Base-by-base conservation (phyloP, 352 stramenopile species). In the Phytophthora nicotianae region DNA sequence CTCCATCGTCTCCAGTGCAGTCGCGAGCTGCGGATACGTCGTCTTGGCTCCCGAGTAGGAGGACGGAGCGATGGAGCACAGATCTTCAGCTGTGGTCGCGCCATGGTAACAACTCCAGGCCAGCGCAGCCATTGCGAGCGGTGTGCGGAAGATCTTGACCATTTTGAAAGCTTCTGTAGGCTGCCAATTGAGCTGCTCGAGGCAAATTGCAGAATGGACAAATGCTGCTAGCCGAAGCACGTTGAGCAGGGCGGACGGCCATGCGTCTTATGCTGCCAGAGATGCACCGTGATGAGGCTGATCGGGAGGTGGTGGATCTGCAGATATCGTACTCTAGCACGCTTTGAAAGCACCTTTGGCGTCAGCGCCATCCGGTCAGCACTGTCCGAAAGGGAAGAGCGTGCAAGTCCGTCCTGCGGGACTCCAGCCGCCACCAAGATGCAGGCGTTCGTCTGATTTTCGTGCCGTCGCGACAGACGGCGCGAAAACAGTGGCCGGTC, bases 11-110 rank as follows among this genome's bases (percentile, higher is more conserved):
- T 68, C 47, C 19, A 88, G 23, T 27, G 79, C 79, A 8, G 38
- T 56, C 21, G 58, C 53, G 14, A 81, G 49, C 11, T 69, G 29
- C 16, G 79, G 72, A 38, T 86, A 81, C 8, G 68, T 60, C 1
- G 50, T 72, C 49, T 77, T 79, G 32, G 77, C 76, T 5, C 37
- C 41, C 5, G 67, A 46, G 46, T 79, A 79, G 21, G 67, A 72
- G 20, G 64, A 63, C 23, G 71, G 71, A 11, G 57, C 29, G 38
- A 76, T 70, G 27, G 71, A 79, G 67, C 71, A 79, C 46, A 79
- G 41, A n/a, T 73, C 65, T 56, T 78, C 70, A 19, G 65, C 70
- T 17, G 16, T 37, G 45, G 16, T 43, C 5, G 48, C 27, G 14
- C 50, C 32, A 4, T 57, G 58, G 20, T 32, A 58, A 24, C 41